Conservation (phyloP, 176 grass and related monocot genomes). For the Areca catechu region DNA sequence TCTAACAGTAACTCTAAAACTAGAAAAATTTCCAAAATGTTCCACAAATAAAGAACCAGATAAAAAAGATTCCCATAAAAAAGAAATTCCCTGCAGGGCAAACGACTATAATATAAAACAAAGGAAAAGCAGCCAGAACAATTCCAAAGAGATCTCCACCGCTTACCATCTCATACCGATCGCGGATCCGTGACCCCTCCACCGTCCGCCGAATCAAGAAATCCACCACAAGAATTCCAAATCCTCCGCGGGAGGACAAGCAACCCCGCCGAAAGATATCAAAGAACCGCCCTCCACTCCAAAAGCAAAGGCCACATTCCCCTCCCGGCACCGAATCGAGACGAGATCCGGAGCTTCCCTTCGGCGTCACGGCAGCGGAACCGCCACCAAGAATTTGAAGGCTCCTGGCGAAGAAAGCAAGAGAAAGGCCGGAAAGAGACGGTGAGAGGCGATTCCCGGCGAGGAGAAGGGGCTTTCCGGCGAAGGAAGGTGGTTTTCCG, state of each 20-base stretch:
- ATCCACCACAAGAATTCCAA: background rate
- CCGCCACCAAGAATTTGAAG: background rate
- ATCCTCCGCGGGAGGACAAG: background rate
- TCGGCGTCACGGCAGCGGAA: background rate
- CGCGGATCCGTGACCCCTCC: constrained; percentile 17
- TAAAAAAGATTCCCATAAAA: no score
- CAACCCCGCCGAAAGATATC: background rate
- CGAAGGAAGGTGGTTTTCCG: background rate
- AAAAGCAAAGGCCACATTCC: constrained; percentile 8
- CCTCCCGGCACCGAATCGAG: background rate
- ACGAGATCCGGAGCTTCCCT: background rate
- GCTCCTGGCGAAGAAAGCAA: background rate
- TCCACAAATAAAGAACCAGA: no score
- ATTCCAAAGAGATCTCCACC: constrained; percentile 3
- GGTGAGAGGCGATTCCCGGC: background rate
- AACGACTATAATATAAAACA: no score
- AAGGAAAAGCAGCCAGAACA: no score
- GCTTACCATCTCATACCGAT: constrained; percentile 38
- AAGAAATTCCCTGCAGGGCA: no score
- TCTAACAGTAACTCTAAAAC: no score
- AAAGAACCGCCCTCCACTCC: background rate
- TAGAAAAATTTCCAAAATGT: no score
- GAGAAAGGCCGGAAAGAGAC: constrained; percentile 2
- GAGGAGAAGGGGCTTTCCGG: background rate
- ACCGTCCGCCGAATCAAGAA: constrained; percentile 13